These are phyloP conservation scores for Naganishia vaughanmartiniae DNA, from an alignment of 768 basidiomycete genomes.

Conservation along the genomic window DNA sequence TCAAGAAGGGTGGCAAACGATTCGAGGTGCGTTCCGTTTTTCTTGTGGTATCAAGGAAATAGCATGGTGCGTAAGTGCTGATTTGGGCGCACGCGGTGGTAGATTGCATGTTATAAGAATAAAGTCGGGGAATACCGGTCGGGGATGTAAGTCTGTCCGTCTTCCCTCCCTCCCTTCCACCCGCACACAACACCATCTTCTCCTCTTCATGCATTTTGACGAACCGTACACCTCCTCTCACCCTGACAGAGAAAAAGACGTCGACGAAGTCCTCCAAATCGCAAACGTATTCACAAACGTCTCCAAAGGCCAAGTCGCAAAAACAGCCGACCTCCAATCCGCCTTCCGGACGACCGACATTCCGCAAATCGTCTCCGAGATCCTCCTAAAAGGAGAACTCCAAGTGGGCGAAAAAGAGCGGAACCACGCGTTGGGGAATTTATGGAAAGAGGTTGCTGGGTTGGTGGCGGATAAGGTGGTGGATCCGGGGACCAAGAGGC, in stretches of 20 bases:
- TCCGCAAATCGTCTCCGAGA: conserved; percentile 78
- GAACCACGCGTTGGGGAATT: conserved; percentile 76
- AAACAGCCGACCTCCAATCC: conserved; percentile 83
- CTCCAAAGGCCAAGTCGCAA: conserved; percentile 90
- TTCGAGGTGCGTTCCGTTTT: conserved; percentile 70
- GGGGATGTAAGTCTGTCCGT: conserved; percentile 69
- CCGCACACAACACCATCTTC: no score
- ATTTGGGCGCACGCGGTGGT: conserved; percentile 2
- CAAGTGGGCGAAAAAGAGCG: conserved; percentile 97
- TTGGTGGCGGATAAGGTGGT: conserved; percentile 94
- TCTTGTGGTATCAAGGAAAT: no score
- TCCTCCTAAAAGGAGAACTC: conserved; percentile 90
- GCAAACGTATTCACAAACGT: conserved; percentile 94
- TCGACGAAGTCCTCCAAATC: conserved; percentile 95
- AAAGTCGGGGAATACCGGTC: conserved; percentile 96
- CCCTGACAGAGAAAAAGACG: conserved; percentile 70
- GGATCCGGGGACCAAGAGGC: conserved; percentile 80
- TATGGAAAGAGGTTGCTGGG: conserved; percentile 86
- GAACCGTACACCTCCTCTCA: not conserved
- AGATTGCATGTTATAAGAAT: conserved; percentile 99
- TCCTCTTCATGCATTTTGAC: not conserved
- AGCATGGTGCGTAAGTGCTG: not conserved
- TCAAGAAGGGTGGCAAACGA: conserved; percentile 95
- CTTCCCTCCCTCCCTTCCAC: not conserved
- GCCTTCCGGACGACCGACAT: conserved; percentile 77